phyloP scores from a whole-genome alignment of 108 stramenopile genomes.

The Cyclotella baltica region DNA sequence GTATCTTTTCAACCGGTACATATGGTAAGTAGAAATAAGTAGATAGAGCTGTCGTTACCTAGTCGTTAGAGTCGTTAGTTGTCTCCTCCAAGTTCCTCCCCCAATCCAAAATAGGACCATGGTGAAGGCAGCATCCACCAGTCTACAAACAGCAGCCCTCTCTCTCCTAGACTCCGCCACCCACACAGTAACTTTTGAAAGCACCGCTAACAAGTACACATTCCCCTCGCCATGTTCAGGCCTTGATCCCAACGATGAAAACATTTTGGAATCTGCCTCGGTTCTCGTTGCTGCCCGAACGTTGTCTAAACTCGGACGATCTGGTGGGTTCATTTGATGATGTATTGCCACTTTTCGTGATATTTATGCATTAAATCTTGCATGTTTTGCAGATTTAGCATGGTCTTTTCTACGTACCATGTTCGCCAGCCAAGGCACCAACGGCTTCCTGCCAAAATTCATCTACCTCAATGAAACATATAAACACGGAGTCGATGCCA shows the following conservation, averaged over 20 bases:
- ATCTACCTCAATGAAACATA: conserved; percentile 41
- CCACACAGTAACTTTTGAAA: neutral
- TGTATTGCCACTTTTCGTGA: too few relatives aligned
- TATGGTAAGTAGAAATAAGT: too few relatives aligned
- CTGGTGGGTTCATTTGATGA: too few relatives aligned
- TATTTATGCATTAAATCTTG: too few relatives aligned
- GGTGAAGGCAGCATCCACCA: neutral
- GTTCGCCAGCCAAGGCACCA: conserved; percentile 41
- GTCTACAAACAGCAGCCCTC: neutral
- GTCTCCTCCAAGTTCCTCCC: too few relatives aligned
- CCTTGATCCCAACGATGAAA: conserved; percentile 16
- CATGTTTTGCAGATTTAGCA: conserved; percentile 37
- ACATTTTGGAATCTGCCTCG: conserved; percentile 46
- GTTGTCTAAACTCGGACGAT: conserved; percentile 46
- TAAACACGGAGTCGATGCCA: neutral
- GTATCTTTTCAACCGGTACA: too few relatives aligned
- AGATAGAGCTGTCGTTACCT: too few relatives aligned
- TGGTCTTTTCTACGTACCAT: conserved; percentile 49
- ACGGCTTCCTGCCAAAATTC: conserved; percentile 53
- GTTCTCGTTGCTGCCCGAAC: conserved; percentile 49
- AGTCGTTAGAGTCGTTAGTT: too few relatives aligned
- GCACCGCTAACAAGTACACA: neutral
- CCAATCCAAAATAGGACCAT: neutral
- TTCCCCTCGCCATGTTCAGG: conserved; percentile 16
- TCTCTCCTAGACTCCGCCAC: neutral